phyloP scores from a whole-genome alignment of 202 grass and related monocot genomes.

The Carex arenaria region DNA sequence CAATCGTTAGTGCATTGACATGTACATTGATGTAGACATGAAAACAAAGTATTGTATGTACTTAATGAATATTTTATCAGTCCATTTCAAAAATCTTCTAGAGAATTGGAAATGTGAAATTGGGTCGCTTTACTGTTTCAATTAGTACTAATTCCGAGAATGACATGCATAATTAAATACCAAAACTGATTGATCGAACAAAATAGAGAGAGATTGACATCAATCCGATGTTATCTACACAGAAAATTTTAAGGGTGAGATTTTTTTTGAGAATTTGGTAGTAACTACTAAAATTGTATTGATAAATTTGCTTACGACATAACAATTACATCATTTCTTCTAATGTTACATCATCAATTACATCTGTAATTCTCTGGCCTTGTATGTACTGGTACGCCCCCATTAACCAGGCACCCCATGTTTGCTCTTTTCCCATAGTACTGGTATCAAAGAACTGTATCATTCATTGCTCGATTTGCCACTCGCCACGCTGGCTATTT shows the following conservation, averaged over 20 bases:
- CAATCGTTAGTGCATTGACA: constrained; percentile 15
- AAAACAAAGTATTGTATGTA: not conserved
- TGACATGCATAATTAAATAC: not conserved
- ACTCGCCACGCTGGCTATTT: too few relatives aligned
- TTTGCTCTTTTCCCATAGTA: too few relatives aligned
- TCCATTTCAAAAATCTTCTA: not conserved
- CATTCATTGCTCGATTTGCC: too few relatives aligned
- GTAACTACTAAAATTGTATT: too few relatives aligned
- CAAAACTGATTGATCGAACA: not conserved
- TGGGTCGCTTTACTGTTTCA: not conserved
- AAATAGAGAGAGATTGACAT: not conserved
- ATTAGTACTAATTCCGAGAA: not conserved
- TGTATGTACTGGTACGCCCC: too few relatives aligned
- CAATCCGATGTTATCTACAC: not conserved
- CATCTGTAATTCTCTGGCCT: too few relatives aligned
- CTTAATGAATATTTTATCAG: not conserved
- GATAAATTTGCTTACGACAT: too few relatives aligned
- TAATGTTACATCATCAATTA: too few relatives aligned
- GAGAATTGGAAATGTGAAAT: not conserved
- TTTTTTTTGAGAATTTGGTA: too few relatives aligned
- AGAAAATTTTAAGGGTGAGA: not conserved
- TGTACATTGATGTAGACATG: constrained; percentile 9
- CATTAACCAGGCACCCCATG: too few relatives aligned
- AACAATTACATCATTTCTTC: too few relatives aligned
- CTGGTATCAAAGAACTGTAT: too few relatives aligned